phyloP scores from a whole-genome alignment of 306 rosid species.

The Heteromeles arbutifolia region DNA sequence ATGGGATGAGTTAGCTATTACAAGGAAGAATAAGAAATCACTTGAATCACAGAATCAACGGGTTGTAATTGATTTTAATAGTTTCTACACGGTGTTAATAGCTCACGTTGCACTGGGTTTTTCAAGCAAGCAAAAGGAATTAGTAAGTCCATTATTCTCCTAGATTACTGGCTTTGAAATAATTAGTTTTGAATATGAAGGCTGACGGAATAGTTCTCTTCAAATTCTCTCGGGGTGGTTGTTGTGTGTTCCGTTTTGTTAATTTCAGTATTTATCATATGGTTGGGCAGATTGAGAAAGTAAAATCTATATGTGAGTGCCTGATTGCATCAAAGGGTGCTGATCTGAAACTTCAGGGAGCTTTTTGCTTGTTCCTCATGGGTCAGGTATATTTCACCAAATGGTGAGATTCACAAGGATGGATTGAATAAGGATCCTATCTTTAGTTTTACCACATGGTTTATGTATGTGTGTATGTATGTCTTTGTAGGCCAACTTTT shows the following conservation, averaged over 20 bases:
- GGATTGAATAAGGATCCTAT: slow-evolving; percentile 4
- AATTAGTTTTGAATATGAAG: background rate
- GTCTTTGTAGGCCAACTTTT: slow-evolving; percentile 70
- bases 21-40: slow-evolving; percentile 87
- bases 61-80: slow-evolving; percentile 67
- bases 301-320: slow-evolving; percentile 79
- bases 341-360: slow-evolving; percentile 82
- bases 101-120: slow-evolving; percentile 89
- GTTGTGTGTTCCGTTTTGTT: background rate
- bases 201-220: background rate
- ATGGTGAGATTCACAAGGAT: slow-evolving; percentile 65
- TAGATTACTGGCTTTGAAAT: background rate
- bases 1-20: slow-evolving; percentile 69
- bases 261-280: slow-evolving; percentile 7
- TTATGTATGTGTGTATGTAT: slow-evolving; percentile 20
- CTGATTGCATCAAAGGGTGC: slow-evolving; percentile 70
- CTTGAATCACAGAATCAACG: slow-evolving; percentile 90
- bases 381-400: slow-evolving; percentile 67
- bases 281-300: slow-evolving; percentile 59
- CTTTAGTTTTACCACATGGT: slow-evolving; percentile 18
- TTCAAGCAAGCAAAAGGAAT: slow-evolving; percentile 69
- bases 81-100: slow-evolving; percentile 64
- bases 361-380: slow-evolving; percentile 73
- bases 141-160: slow-evolving; percentile 51
- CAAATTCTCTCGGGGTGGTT: background rate